Base-by-base conservation (phyloP, 805 yeast genomes). In the Ogataea thermomethanolica region DNA sequence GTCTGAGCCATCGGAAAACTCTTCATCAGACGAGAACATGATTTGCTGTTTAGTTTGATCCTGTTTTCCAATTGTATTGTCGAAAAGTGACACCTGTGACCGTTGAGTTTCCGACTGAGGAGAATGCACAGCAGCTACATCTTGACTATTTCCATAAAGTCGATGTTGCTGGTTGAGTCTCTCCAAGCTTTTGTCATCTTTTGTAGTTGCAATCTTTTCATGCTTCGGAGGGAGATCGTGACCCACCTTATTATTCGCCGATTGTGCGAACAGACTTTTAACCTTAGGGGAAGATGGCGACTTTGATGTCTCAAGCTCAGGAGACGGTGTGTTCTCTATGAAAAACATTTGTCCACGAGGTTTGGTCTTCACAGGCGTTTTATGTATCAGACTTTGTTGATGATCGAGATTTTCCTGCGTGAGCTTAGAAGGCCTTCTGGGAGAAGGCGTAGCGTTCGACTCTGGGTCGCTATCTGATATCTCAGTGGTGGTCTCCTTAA, bases 1-100 rank as follows among this genome's bases (percentile, higher is more conserved):
- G 36, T 69, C 74, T 14, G 70, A 64, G 7, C 56, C 61, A 37
- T 65, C 73, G 29, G 69, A 70, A 11, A 64, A 58, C 23, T 66
- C 57, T 8, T 64, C 69, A 35, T 65, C 70, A 2, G 70, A 65
- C 0, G 68, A 64, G 42, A 65, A 68, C 38, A 61, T 41, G 9
- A 57, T 51, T 21, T 43, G 40, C 23, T 46, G 51, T 10, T 40
- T 33, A 11, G 27, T 14, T 2, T 23, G 26, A n/a, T 34, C 39
- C n/a, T 43, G 45, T 21, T 43, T 40, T 21, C 30, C 31, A 25
- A 36, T 41, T 26, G 41, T 43, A 27, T 41, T 51, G 23, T 53
- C 59, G 40, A 59, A 59, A 17, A 59, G 36, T 11, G 64, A 59
- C 5, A 49, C 53, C 39, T 55, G 61, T 1, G 57, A 49, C 21